Base-by-base conservation (phyloP, 2,329 filamentous ascomycete genomes). In the Talaromyces sp. region DNA sequence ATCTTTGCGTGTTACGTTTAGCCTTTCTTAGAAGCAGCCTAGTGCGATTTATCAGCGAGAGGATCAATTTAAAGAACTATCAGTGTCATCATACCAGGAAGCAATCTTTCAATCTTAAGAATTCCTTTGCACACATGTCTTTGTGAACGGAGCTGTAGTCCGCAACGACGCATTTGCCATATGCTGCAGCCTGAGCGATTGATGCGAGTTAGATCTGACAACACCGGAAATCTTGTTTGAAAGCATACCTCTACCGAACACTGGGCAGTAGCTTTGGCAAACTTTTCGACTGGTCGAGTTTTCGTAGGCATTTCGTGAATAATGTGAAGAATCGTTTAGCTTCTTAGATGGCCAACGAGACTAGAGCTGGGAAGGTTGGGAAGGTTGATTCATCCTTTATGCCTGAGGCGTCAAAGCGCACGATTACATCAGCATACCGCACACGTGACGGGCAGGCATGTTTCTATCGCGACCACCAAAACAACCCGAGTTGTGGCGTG, bases 91-190 rank as follows among this genome's bases (percentile, higher is more conserved):
- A 65, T 79, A 96, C 92, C 67, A 95, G 67, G 68, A 91, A 96
- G 69, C 93, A 97, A 61, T 96, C 81, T 71, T 96, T 96, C 44
- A 97, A 72, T 60, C 78, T 85, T 73, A 94, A 78, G 63, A 99
- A 97, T 68, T 97, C 91, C 52, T 85, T 85, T 4, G 82, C 80
- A 68, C 94, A 99, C 79, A 94, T 94, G 69, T 97, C 90, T 69
- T 96, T 96, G 64, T 91, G 84, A 3, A 96, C 85, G 3, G 91
- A 85, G 68, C 93, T 93, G 75, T 96, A 97, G 69, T 97, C 93
- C 35, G 85, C 84, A 46, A 93, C 83, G 59, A 99, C 86, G 70
- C 94, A 99, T 79, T 91, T 92, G 61, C 93, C 94, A 68, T 97
- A 99, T 11, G 84, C 79, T 2, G 90, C 81, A 47, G 90, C 88